Evolutionary conservation across 306 rosid genomes (phyloP), one percentile per base, ranked within the genome.

Genomic region (Quercus gilva): DNA sequence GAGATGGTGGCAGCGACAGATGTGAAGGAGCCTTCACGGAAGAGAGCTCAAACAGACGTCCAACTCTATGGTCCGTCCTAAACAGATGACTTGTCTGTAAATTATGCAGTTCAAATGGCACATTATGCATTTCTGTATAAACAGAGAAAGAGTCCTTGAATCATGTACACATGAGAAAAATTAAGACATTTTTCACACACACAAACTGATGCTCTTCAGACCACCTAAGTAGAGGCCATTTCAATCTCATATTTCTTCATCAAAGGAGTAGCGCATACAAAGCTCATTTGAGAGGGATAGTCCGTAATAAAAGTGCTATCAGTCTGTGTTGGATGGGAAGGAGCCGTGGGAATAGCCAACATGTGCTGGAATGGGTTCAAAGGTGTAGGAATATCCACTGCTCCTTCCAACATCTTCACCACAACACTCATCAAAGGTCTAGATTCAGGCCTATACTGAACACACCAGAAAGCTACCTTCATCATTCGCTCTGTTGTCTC

Each of bases 361-460:
- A 79, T 2, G 59, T 87, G 70, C 76, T 75, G 61, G 18, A 86
- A 86, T 6, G 90, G 87, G 67, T 41, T 41, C 8, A 75, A 72
- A 65, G 87, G 84, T 14, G 90, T 85, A 19, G 82, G 49, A 64
- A 81, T 76, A 26, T 78, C 82, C 1, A 49, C 73, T 3, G 69
- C 87, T 71, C 90, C 87, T 73, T 86, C 87, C 37, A 86, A 55
- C 87, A 84, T 86, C 73, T 86, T 86, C 78, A 78, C 90, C 61
- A 84, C 82, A n/a, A 56, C 75, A 43, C n/a, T n/a, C n/a, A n/a
- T n/a, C n/a, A n/a, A n/a, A n/a, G n/a, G n/a, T n/a, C n/a, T n/a
- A n/a, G n/a, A n/a, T 21, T 69, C 58, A 19, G 87, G 87, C 3
- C 19, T 58, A 81, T 71, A 60, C 25, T 86, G 90, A 75, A 81